These are phyloP conservation scores for Claviceps cyperi DNA, from an alignment of 2,329 filamentous ascomycete species.

Conservation along the genomic window DNA sequence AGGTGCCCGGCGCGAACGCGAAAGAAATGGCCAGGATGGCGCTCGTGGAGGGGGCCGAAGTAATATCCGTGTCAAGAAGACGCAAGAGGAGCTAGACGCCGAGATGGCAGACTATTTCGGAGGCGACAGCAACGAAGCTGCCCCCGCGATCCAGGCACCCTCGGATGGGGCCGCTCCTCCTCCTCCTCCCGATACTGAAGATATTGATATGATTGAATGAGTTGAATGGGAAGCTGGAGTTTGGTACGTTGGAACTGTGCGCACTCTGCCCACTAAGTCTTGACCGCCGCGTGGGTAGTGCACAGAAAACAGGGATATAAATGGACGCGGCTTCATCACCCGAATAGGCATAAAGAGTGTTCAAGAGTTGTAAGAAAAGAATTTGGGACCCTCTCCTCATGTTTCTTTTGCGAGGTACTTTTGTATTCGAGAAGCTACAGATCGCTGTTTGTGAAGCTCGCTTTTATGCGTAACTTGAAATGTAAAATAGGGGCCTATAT, in stretches of 20 bases:
- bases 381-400: not conserved
- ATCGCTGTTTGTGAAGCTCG: not conserved
- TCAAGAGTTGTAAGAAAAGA: not conserved
- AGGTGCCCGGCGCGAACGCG: constrained; percentile 27
- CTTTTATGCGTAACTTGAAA: not conserved
- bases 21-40: constrained; percentile 20
- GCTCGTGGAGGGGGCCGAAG: constrained; percentile 23
- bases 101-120: constrained; percentile 94
- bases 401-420: not conserved
- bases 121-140: constrained; percentile 22
- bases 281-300: not conserved
- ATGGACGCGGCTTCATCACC: not conserved
- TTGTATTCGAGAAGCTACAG: not conserved
- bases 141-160: constrained; percentile 15
- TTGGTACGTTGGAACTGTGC: not conserved
- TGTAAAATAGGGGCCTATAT: not conserved
- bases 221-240: constrained; percentile 31
- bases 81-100: constrained; percentile 82
- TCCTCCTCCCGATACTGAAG: constrained; percentile 28
- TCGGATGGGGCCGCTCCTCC: constrained; percentile 17
- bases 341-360: not conserved
- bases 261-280: not conserved
- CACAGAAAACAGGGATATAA: not conserved
- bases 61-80: constrained; percentile 59
- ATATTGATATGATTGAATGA: constrained; percentile 60